Percentiles rank a stretch among this genome's conserved stretches.
Conservation (phyloP, 2,329 filamentous ascomycete genomes). For the Xylariaceae sp. region DNA sequence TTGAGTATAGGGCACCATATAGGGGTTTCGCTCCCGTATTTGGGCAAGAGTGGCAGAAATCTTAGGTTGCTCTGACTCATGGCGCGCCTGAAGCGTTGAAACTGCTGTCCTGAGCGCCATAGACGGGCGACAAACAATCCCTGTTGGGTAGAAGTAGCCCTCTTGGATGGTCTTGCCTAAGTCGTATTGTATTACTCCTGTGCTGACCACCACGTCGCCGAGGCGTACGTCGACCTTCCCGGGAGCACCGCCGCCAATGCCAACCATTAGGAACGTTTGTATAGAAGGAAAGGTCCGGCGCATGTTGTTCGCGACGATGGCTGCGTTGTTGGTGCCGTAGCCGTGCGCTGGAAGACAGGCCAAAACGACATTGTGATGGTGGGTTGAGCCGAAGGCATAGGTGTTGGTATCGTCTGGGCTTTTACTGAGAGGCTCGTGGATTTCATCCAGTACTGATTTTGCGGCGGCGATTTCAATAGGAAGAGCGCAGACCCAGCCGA, state of each 20-base stretch:
- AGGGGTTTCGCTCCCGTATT: background rate
- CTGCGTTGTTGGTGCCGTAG: slow-evolving; percentile 17
- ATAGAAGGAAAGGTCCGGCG: slow-evolving; percentile 16
- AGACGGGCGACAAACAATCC: background rate
- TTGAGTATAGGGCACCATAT: background rate
- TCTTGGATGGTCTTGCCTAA: slow-evolving; percentile 8
- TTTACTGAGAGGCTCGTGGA: slow-evolving; percentile 16
- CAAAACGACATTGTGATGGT: slow-evolving; percentile 17
- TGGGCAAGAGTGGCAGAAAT: background rate
- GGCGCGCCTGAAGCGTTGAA: background rate
- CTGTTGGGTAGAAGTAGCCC: slow-evolving; percentile 3
- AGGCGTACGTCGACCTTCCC: slow-evolving; percentile 23
- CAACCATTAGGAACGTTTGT: slow-evolving; percentile 23
- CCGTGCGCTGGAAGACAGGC: slow-evolving; percentile 18
- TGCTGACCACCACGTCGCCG: slow-evolving; percentile 25
- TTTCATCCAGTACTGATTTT: slow-evolving; percentile 29
- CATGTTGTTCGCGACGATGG: slow-evolving; percentile 18
- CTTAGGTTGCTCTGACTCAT: background rate
- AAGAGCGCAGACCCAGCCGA: slow-evolving; percentile 34
- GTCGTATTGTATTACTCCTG: slow-evolving; percentile 14
- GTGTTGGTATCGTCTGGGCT: slow-evolving; percentile 16
- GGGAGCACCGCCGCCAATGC: slow-evolving; percentile 27
- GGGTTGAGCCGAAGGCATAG: slow-evolving; percentile 22
- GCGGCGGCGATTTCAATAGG: slow-evolving; percentile 28
- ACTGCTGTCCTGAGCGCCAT: slow-evolving; percentile 2